phyloP scores from a whole-genome alignment of 805 yeast species.

The Starmerella geochares region DNA sequence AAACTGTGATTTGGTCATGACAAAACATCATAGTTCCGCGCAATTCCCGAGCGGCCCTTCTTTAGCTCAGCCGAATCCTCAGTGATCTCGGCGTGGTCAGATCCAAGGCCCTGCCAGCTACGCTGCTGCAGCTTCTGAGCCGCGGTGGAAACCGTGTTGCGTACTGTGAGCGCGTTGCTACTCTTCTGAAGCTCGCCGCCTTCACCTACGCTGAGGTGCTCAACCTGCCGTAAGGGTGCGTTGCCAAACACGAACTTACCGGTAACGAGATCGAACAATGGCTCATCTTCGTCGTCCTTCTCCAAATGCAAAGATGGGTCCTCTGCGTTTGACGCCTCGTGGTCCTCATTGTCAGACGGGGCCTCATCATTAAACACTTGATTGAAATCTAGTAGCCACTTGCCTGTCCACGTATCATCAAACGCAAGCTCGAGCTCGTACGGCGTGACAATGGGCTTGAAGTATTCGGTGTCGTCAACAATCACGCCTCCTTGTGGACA shows the following conservation, averaged over 20 bases:
- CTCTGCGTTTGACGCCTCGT: slow-evolving; percentile 7
- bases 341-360: slow-evolving; percentile 23
- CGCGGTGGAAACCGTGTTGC: slow-evolving; percentile 79
- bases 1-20: background rate
- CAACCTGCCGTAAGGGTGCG: slow-evolving; percentile 59
- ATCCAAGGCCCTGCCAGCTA: slow-evolving; percentile 82
- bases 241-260: slow-evolving; percentile 63
- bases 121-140: slow-evolving; percentile 64
- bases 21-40: slow-evolving; percentile 68
- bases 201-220: slow-evolving; percentile 54
- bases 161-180: slow-evolving; percentile 44
- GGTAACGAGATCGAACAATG: slow-evolving; percentile 80
- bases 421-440: slow-evolving; percentile 80
- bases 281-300: slow-evolving; percentile 47
- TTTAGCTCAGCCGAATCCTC: slow-evolving; percentile 70
- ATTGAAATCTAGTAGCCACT: slow-evolving; percentile 79
- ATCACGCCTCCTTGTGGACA: slow-evolving; percentile 91
- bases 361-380: slow-evolving; percentile 35
- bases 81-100: slow-evolving; percentile 50
- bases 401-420: slow-evolving; percentile 79
- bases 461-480: slow-evolving; percentile 64
- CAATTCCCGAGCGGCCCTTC: slow-evolving; percentile 78
- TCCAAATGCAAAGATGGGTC: slow-evolving; percentile 19
- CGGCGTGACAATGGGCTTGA: slow-evolving; percentile 87
- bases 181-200: slow-evolving; percentile 24